A percentile compares a stretch with the other conserved stretches of the same genome.
Conservation (phyloP, 495 filamentous ascomycete species). For the Monascus purpureus region DNA sequence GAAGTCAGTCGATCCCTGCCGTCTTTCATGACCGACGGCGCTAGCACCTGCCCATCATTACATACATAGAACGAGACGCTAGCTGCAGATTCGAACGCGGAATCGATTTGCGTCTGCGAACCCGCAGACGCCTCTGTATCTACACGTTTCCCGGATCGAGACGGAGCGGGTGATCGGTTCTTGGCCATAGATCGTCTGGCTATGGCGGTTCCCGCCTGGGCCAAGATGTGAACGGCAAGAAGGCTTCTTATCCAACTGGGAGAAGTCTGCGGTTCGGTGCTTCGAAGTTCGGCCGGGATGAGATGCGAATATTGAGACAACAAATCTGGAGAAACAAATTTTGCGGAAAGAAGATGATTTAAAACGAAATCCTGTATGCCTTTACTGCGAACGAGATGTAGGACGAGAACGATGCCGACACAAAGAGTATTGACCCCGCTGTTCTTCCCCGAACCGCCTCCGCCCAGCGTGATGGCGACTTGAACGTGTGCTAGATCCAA, state of each 20-base stretch:
- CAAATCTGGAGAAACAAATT: conserved; percentile 30
- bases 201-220: conserved; percentile 52
- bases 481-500: conserved; percentile 93
- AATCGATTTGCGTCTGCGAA: conserved; percentile 31
- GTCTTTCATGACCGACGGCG: conserved; percentile 32
- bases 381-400: conserved; percentile 50
- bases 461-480: conserved; percentile 85
- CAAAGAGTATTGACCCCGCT: conserved; percentile 61
- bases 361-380: conserved; percentile 40
- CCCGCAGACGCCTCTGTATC: conserved; percentile 45
- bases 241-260: conserved; percentile 45
- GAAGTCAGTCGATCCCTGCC: conserved; percentile 40
- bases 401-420: conserved; percentile 59
- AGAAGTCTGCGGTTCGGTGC: conserved; percentile 31
- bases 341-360: conserved; percentile 29
- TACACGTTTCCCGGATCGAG: conserved; percentile 31
- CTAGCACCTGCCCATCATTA: conserved; percentile 37
- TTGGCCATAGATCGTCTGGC: conserved; percentile 38
- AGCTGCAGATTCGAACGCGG: conserved; percentile 28
- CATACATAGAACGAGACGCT: conserved; percentile 34
- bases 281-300: conserved; percentile 28
- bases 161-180: conserved; percentile 30
- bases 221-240: conserved; percentile 78
- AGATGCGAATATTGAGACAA: conserved; percentile 30
- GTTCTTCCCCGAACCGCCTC: conserved; percentile 63